Evolutionary conservation across 129 eudicot genomes (phyloP).

Genomic region (Deinandra increscens): DNA sequence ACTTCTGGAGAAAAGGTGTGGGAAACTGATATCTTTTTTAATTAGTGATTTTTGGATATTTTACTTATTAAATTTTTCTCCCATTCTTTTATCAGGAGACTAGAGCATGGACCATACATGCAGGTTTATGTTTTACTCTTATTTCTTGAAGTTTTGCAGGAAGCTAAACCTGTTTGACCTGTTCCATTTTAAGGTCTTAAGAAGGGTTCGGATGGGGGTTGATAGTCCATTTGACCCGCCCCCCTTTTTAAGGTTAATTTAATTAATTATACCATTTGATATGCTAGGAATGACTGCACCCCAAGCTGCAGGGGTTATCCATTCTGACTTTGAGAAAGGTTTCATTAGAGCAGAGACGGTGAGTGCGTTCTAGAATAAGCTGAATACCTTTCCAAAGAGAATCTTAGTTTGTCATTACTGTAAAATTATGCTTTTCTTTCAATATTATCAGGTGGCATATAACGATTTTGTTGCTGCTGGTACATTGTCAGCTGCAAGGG

Average conservation of each 20-base stretch:
- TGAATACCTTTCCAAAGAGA: slow-evolving; percentile 1
- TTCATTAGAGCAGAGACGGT: slow-evolving; percentile 98
- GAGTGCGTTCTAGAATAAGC: slow-evolving; percentile 23
- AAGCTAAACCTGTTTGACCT: background rate
- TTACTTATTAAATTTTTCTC: slow-evolving; percentile 6
- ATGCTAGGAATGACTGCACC: slow-evolving; percentile 97
- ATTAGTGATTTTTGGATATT: slow-evolving; percentile 6
- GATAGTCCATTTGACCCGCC: background rate
- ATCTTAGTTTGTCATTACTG: background rate
- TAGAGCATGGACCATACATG: slow-evolving; percentile 95
- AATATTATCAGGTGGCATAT: slow-evolving; percentile 67
- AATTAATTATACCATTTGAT: slow-evolving; percentile 24
- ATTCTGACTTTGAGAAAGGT: slow-evolving; percentile 98
- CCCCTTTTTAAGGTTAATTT: background rate
- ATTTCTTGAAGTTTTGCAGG: slow-evolving; percentile 1
- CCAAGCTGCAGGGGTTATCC: slow-evolving; percentile 98
- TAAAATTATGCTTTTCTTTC: slow-evolving; percentile 14
- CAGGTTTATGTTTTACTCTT: slow-evolving; percentile 50
- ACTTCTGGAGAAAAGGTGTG: slow-evolving; percentile 93
- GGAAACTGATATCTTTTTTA: background rate
- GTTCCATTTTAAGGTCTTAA: background rate
- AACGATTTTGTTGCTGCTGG: slow-evolving; percentile 91
- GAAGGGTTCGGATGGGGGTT: too few relatives aligned
- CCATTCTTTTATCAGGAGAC: slow-evolving; percentile 57
- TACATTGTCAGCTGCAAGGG: slow-evolving; percentile 88